phyloP scores from a whole-genome alignment of 192 early-diverging fungal species.

The Thamnidium elegans region DNA sequence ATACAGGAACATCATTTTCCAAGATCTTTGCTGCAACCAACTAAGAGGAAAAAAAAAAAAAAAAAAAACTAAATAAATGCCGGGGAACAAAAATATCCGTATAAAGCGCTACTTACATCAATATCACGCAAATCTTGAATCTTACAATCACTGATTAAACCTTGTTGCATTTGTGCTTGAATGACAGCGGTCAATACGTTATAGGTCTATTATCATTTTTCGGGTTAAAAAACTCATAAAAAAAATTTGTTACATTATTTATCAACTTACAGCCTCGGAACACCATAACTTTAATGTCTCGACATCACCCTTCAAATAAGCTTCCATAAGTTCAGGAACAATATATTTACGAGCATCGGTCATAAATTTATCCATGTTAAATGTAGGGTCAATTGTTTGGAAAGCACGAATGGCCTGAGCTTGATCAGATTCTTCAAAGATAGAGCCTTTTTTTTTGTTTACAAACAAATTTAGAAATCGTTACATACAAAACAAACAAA shows the following conservation, averaged over 20 bases:
- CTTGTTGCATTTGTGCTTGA: slow-evolving; percentile 81
- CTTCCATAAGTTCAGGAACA: slow-evolving; percentile 95
- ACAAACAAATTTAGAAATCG: not conserved
- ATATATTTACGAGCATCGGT: slow-evolving; percentile 89
- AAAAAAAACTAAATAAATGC: not conserved
- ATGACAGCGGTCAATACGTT: slow-evolving; percentile 81
- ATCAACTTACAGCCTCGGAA: slow-evolving; percentile 77
- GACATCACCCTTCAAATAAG: slow-evolving; percentile 83
- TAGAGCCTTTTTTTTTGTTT: slow-evolving; percentile 47
- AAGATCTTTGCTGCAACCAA: slow-evolving; percentile 86
- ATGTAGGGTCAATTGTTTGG: slow-evolving; percentile 80
- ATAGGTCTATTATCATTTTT: slow-evolving; percentile 48
- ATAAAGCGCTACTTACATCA: slow-evolving; percentile 45
- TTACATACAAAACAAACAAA: not conserved
- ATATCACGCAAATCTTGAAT: slow-evolving; percentile 90
- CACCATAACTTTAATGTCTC: slow-evolving; percentile 89
- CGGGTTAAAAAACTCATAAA: not conserved
- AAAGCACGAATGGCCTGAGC: slow-evolving; percentile 85
- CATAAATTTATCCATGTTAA: slow-evolving; percentile 84
- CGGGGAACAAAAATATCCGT: not conserved
- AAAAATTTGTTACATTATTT: not conserved
- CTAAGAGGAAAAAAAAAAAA: slow-evolving; percentile 14
- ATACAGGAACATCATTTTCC: slow-evolving; percentile 91
- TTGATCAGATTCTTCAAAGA: slow-evolving; percentile 92
- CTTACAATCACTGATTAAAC: slow-evolving; percentile 90